Percentiles rank a stretch among this genome's conserved stretches.
Conservation (phyloP, 78 protist genomes). For the Dictyostelium intermedium region DNA sequence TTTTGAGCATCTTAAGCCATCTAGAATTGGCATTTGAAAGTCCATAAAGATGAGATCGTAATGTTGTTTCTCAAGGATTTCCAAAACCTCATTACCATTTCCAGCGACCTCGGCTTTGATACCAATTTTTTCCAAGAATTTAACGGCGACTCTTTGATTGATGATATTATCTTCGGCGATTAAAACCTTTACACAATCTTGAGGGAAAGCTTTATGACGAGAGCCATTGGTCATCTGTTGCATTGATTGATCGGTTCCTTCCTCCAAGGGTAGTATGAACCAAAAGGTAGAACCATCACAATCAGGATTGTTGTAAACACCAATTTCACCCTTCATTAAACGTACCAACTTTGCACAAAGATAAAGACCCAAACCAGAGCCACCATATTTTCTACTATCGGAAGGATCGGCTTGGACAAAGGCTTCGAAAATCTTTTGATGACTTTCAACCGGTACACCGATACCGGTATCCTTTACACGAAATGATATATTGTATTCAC, state of each 20-base stretch:
- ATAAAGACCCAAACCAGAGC: constrained; percentile 68
- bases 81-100: constrained; percentile 48
- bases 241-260: not conserved
- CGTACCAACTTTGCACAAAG: constrained; percentile 64
- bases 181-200: constrained; percentile 18
- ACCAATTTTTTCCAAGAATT: constrained; percentile 67
- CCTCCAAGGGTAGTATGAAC: constrained; percentile 46
- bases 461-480: constrained; percentile 83
- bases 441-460: constrained; percentile 74
- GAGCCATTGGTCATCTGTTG: not conserved
- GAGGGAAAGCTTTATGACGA: not conserved
- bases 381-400: constrained; percentile 77
- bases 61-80: not conserved
- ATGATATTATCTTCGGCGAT: constrained; percentile 83
- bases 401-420: constrained; percentile 86
- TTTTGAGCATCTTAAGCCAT: constrained; percentile 76
- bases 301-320: constrained; percentile 57
- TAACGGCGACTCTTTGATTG: constrained; percentile 81
- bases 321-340: constrained; percentile 74
- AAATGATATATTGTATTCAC: constrained; percentile 57
- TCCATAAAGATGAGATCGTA: constrained; percentile 85
- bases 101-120: constrained; percentile 62
- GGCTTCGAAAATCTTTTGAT: constrained; percentile 79
- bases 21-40: constrained; percentile 78
- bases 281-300: constrained; percentile 65